A percentile compares a stretch with the other conserved stretches of the same genome.
These are phyloP conservation scores for Apiospora koreana DNA, from an alignment of 2,329 filamentous ascomycete genomes.

Conservation along the genomic window DNA sequence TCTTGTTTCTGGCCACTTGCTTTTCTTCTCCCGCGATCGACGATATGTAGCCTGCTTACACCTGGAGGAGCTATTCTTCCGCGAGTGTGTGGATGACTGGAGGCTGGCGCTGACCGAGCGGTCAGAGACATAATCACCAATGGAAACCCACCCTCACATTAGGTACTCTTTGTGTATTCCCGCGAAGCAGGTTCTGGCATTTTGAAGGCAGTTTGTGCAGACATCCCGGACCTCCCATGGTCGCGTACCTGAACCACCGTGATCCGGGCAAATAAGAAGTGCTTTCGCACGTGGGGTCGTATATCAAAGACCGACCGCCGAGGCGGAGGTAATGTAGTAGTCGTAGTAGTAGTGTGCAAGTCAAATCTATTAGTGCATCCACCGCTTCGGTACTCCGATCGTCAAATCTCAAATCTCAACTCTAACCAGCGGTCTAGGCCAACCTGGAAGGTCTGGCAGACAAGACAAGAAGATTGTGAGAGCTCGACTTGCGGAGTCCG, in stretches of 20 bases:
- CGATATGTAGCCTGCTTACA: background rate
- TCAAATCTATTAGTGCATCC: background rate
- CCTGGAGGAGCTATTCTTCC: conserved; percentile 5
- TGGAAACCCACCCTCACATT: background rate
- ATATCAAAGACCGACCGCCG: background rate
- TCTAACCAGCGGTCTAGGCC: background rate
- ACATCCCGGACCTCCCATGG: background rate
- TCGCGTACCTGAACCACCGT: background rate
- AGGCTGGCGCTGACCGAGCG: background rate
- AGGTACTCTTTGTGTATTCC: no score
- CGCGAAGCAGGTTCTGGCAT: background rate
- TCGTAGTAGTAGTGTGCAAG: background rate
- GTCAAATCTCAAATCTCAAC: background rate
- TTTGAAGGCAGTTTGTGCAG: background rate
- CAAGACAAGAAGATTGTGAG: background rate
- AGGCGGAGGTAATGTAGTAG: background rate
- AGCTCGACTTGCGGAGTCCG: background rate
- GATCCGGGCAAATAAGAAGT: background rate
- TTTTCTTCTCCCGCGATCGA: background rate
- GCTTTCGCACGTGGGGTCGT: background rate
- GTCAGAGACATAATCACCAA: background rate
- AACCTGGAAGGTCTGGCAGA: background rate
- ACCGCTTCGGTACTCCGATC: conserved; percentile 8
- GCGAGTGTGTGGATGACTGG: background rate
- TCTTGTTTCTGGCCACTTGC: background rate